Evolutionary conservation across 2,329 filamentous ascomycete species (phyloP).

Genomic region (Fusarium sp.): DNA sequence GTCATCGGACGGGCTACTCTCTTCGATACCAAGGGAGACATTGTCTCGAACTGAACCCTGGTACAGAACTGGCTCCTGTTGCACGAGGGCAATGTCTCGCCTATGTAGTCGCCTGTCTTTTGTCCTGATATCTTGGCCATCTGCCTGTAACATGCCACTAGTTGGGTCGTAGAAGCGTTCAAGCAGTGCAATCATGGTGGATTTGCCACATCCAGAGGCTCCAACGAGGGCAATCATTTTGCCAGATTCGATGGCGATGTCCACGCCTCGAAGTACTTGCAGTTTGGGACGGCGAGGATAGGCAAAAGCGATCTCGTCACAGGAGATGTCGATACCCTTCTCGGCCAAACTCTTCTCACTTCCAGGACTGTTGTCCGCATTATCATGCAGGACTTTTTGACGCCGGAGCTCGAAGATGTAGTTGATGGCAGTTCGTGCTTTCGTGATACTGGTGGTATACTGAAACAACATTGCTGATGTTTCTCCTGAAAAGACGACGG

Average conservation of each 20-base stretch:
- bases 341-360: conserved; percentile 14
- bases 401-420: conserved; percentile 59
- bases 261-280: conserved; percentile 54
- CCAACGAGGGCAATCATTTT: conserved; percentile 68
- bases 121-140: conserved; percentile 49
- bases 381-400: conserved; percentile 49
- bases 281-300: conserved; percentile 61
- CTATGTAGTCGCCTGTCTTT: conserved; percentile 51
- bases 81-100: conserved; percentile 54
- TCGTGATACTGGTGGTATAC: conserved; percentile 64
- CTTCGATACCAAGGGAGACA: conserved; percentile 61
- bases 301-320: conserved; percentile 66
- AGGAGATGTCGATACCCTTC: conserved; percentile 56
- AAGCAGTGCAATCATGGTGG: conserved; percentile 66
- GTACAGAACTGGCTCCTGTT: conserved; percentile 57
- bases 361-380: conserved; percentile 38
- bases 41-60: conserved; percentile 68
- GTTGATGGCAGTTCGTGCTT: conserved; percentile 61
- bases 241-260: conserved; percentile 57
- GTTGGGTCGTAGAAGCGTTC: conserved; percentile 59
- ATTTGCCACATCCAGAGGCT: conserved; percentile 70
- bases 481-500: conserved; percentile 60
- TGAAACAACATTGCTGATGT: conserved; percentile 58
- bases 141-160: conserved; percentile 47
- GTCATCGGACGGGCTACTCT: conserved; percentile 49